These are phyloP conservation scores for Tieghemiomyces parasiticus DNA, from an alignment of 192 early-diverging fungal species.

Conservation along the genomic window DNA sequence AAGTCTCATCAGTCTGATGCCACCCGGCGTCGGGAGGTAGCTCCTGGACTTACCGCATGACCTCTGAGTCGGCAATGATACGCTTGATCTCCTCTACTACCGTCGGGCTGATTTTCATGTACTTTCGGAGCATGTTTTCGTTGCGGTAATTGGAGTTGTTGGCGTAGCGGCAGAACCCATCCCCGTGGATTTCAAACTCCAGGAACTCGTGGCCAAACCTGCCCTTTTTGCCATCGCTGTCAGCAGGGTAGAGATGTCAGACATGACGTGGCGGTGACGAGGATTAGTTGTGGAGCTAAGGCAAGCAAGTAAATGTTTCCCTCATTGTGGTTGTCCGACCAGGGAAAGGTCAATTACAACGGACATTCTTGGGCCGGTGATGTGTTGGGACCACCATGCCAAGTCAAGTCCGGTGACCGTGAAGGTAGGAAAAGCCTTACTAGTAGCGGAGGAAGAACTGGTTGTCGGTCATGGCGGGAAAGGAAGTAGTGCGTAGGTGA, in stretches of 20 bases:
- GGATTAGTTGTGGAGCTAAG: neutral
- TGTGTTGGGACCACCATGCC: neutral
- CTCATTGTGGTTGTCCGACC: neutral
- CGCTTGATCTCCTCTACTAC: slow-evolving; percentile 78
- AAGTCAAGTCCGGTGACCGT: neutral
- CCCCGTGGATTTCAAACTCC: slow-evolving; percentile 84
- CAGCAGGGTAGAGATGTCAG: neutral
- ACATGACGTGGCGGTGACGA: neutral
- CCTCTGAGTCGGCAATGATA: slow-evolving; percentile 77
- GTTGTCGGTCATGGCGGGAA: neutral
- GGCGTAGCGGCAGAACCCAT: slow-evolving; percentile 84
- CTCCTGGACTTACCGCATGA: slow-evolving; percentile 61
- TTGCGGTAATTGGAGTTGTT: slow-evolving; percentile 98
- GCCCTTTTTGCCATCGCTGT: slow-evolving; percentile 77
- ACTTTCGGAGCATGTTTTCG: slow-evolving; percentile 89
- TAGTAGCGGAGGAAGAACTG: slow-evolving; percentile 10
- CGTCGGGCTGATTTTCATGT: slow-evolving; percentile 51
- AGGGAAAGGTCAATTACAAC: neutral
- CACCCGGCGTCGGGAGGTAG: too few species aligned
- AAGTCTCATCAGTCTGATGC: too few species aligned
- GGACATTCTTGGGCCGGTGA: neutral
- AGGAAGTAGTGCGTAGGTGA: too few species aligned
- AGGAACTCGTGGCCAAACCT: slow-evolving; percentile 98
- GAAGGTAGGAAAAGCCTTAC: too few species aligned
- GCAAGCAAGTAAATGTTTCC: neutral